Percentiles rank a stretch among this genome's conserved stretches.
Evolutionary conservation across 1,284 basidiomycete species (phyloP).

Genomic region (Anthracocystis walkeri): DNA sequence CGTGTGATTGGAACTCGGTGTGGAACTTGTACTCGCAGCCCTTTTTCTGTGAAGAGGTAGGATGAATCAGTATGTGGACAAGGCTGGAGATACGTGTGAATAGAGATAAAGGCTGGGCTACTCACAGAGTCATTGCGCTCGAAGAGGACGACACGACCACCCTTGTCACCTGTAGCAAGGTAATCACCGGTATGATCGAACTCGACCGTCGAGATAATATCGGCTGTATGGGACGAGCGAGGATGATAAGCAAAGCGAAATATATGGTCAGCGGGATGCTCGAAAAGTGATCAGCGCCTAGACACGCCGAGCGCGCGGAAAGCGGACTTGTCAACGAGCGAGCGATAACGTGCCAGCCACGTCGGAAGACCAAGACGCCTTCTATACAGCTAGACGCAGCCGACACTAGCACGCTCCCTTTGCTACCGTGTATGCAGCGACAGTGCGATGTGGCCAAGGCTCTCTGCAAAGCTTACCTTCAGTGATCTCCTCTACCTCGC

Average conservation of each 20-base stretch:
- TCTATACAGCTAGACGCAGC: neutral
- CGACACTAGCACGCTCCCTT: neutral
- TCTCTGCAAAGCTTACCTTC: slow-evolving; percentile 77
- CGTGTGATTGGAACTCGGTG: slow-evolving; percentile 99
- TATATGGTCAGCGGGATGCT: neutral
- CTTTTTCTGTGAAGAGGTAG: slow-evolving; percentile 78
- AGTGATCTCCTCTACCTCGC: slow-evolving; percentile 96
- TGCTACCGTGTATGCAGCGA: neutral
- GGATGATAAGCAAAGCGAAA: neutral
- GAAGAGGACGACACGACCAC: slow-evolving; percentile 95
- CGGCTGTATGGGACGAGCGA: slow-evolving; percentile 78
- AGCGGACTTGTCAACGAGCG: neutral
- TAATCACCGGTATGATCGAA: slow-evolving; percentile 99
- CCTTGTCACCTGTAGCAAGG: slow-evolving; percentile 99
- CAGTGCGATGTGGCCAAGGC: neutral
- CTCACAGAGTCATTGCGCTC: slow-evolving; percentile 96
- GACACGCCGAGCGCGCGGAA: neutral
- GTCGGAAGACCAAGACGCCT: neutral
- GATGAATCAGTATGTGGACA: neutral
- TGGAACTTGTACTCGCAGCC: slow-evolving; percentile 99
- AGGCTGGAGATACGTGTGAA: neutral
- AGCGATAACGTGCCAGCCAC: neutral
- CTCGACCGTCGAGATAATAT: slow-evolving; percentile 84
- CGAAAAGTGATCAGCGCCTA: slow-evolving; percentile 1
- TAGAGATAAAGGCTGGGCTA: slow-evolving; percentile 42